phyloP scores from a whole-genome alignment of 1,284 basidiomycete genomes.

The Apiotrichum laibachii region DNA sequence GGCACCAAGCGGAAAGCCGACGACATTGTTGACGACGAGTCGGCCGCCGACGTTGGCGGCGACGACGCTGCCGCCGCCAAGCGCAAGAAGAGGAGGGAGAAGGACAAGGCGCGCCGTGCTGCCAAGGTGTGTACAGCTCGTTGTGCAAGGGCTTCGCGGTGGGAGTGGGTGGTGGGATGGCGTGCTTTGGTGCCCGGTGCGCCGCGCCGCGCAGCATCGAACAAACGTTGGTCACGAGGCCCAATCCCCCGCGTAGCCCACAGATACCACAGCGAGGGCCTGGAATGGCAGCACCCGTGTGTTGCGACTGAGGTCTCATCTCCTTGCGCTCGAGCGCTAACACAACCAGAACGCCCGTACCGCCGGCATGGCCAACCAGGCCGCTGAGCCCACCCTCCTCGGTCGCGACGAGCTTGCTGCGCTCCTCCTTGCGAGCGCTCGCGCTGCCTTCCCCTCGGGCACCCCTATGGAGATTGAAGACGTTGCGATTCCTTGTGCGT shows the following conservation, averaged over 20 bases:
- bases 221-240: no score
- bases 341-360: slow-evolving; percentile 3
- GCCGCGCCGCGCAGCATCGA: no score
- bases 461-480: slow-evolving; percentile 49
- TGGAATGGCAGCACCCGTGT: no score
- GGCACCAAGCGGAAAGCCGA: slow-evolving; percentile 12
- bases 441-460: slow-evolving; percentile 40
- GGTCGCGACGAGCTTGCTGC: slow-evolving; percentile 24
- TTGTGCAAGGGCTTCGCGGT: slow-evolving; percentile 11
- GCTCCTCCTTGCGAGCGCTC: slow-evolving; percentile 32
- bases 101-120: slow-evolving; percentile 29
- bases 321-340: no score
- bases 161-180: neutral
- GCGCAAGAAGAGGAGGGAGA: slow-evolving; percentile 21
- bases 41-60: slow-evolving; percentile 9
- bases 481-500: slow-evolving; percentile 33
- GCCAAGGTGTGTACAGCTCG: slow-evolving; percentile 19
- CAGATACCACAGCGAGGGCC: no score
- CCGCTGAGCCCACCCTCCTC: slow-evolving; percentile 26
- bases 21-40: neutral
- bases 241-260: no score
- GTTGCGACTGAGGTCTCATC: no score
- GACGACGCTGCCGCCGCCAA: slow-evolving; percentile 21
- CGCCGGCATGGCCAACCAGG: slow-evolving; percentile 8
- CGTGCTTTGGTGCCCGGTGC: no score